A percentile compares a stretch with the other conserved stretches of the same genome.
These are phyloP conservation scores for Silene uniflora DNA, from an alignment of 148 eudicot species.

Conservation along the genomic window DNA sequence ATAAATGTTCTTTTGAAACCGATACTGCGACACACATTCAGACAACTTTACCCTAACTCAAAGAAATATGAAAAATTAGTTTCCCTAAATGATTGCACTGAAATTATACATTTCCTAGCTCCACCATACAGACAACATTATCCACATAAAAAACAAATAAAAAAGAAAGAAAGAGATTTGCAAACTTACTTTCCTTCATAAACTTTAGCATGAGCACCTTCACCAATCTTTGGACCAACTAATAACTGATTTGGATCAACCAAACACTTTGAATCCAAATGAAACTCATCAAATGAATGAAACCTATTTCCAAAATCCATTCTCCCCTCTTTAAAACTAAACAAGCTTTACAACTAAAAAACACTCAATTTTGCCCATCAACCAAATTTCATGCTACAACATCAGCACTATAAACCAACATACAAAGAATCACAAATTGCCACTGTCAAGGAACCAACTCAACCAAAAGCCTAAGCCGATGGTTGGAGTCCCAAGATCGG, in stretches of 20 bases:
- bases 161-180: neutral
- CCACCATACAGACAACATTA: neutral
- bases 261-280: constrained; percentile 40
- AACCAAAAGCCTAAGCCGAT: too few relatives aligned
- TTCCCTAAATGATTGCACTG: constrained; percentile 10
- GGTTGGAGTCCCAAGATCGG: too few relatives aligned
- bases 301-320: constrained; percentile 40
- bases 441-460: neutral
- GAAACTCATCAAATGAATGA: constrained; percentile 35
- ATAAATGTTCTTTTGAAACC: too few relatives aligned
- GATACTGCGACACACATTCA: neutral
- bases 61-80: neutral
- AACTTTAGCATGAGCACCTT: constrained; percentile 55
- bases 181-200: constrained; percentile 48
- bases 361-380: constrained; percentile 16
- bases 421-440: constrained; percentile 9
- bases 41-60: neutral
- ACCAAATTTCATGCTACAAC: constrained; percentile 7
- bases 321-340: constrained; percentile 12
- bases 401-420: constrained; percentile 7
- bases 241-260: constrained; percentile 49
- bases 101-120: neutral
- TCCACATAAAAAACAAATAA: neutral
- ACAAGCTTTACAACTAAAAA: constrained; percentile 9
- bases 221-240: constrained; percentile 51